Conservation (phyloP, 1,284 basidiomycete species). For the Stygiomarasmius scandens region DNA sequence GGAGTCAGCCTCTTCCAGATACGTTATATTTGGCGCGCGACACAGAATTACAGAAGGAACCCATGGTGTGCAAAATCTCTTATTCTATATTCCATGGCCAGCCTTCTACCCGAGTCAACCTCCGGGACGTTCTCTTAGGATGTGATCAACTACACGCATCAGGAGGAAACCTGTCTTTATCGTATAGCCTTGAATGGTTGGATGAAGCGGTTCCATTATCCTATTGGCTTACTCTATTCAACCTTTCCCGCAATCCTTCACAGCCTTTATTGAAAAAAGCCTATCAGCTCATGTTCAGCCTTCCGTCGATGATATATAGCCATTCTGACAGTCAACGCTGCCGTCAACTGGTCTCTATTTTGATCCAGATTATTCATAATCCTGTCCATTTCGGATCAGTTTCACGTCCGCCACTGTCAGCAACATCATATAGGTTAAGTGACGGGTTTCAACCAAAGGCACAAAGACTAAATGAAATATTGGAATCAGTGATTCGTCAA, state of each 20-base stretch:
- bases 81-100: neutral
- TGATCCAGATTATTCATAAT: neutral
- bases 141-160: neutral
- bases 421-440: neutral
- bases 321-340: neutral
- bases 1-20: neutral
- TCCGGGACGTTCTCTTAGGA: neutral
- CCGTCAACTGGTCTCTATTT: neutral
- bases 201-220: neutral
- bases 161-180: neutral
- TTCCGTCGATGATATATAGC: constrained; percentile 7
- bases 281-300: constrained; percentile 5
- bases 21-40: neutral
- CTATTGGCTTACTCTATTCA: constrained; percentile 6
- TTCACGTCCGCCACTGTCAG: neutral
- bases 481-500: neutral
- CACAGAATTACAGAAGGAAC: neutral
- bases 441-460: neutral
- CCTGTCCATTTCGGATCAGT: neutral
- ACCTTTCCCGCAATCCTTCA: neutral
- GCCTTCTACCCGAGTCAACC: neutral
- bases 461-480: neutral
- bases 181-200: constrained; percentile 9
- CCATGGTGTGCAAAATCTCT: neutral
- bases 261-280: neutral